These are phyloP conservation scores for Phaseolus coccineus DNA, from an alignment of 331 rosid genomes.

Conservation along the genomic window DNA sequence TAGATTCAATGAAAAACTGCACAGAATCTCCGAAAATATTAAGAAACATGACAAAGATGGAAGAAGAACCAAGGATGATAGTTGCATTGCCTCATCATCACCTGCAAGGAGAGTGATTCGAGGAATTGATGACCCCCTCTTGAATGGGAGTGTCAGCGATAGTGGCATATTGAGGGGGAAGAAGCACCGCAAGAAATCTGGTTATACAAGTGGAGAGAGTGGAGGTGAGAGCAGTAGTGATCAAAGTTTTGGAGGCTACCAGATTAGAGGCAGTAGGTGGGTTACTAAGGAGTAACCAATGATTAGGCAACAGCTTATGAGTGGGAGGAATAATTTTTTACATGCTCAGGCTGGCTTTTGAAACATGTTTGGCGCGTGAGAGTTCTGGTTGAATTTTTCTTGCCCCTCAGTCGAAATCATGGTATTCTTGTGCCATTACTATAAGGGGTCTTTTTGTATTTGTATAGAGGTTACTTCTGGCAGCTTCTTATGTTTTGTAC, in stretches of 20 bases:
- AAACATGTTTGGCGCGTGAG: conserved; percentile 33
- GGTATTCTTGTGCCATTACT: conserved; percentile 40
- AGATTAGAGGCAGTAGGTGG: conserved; percentile 90
- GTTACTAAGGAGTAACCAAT: conserved; percentile 76
- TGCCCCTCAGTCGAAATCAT: conserved; percentile 30
- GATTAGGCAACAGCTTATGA: conserved; percentile 31
- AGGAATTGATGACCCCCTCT: conserved; percentile 95
- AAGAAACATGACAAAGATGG: conserved; percentile 86
- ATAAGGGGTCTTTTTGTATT: conserved; percentile 32
- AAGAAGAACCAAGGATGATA: conserved; percentile 88
- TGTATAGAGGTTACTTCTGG: conserved; percentile 48
- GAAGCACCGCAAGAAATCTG: conserved; percentile 86
- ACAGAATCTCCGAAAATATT: conserved; percentile 84
- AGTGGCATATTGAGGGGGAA: conserved; percentile 72
- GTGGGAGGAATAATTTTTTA: conserved; percentile 34
- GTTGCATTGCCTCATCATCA: conserved; percentile 62
- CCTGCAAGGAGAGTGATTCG: conserved; percentile 79
- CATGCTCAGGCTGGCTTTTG: conserved; percentile 36
- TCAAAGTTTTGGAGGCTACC: conserved; percentile 77
- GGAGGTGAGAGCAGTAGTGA: conserved; percentile 98
- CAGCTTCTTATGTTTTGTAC: conserved; percentile 36
- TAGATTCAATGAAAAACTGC: conserved; percentile 80
- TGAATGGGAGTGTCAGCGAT: conserved; percentile 88
- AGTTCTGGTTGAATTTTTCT: conserved; percentile 24
- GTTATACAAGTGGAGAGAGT: conserved; percentile 84